Evolutionary conservation across 2,329 filamentous ascomycete genomes (phyloP), one percentile per base, ranked within the genome.

Genomic region (Daldinia sp.): DNA sequence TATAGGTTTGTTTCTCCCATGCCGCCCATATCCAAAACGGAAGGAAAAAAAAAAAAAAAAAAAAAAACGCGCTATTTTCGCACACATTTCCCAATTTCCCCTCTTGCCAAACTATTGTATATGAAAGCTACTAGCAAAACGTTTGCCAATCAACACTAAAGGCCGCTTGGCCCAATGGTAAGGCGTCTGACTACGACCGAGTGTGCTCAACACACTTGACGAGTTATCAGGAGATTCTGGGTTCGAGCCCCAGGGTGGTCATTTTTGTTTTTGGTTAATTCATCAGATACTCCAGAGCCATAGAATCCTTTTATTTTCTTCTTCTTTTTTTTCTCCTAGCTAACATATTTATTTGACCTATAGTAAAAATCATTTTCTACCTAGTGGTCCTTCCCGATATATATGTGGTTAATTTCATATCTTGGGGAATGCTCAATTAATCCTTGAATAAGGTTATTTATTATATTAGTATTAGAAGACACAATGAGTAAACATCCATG

Each of bases 161-260:
- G 63, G 64, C 60, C 53, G 57, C 53, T 63, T 69, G 60, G 60
- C 63, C 64, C 60, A 69, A 69, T 67, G 67, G 67, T 64, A 67
- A 67, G 63, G 63, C 67, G 67, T 69, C 67, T 69, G 57, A 67
- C 63, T 69, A 67, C 60, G 67, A 67, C 42, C 42, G 39, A 61
- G 41, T 23, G 26, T 33, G 57, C 13, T 53, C 2, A 30, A 51
- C 33, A 48, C n/a, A 33, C 48, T 65, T 54, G 61, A 41, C 9
- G 18, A 42, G 35, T 41, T 55, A 65, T 65, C 62, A 68, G 66
- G 66, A 68, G 62, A 68, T 68, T 65, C 57, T 68, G 51, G 62
- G 62, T 68, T 65, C 61, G 65, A 65, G 56, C 62, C 65, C 65
- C 44, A 63, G 56, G 65, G 61, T 60, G 61, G 61, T 68, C 62